These are phyloP conservation scores for Halteria grandinella DNA, from an alignment of 73 alveolate genomes.

Conservation along the genomic window DNA sequence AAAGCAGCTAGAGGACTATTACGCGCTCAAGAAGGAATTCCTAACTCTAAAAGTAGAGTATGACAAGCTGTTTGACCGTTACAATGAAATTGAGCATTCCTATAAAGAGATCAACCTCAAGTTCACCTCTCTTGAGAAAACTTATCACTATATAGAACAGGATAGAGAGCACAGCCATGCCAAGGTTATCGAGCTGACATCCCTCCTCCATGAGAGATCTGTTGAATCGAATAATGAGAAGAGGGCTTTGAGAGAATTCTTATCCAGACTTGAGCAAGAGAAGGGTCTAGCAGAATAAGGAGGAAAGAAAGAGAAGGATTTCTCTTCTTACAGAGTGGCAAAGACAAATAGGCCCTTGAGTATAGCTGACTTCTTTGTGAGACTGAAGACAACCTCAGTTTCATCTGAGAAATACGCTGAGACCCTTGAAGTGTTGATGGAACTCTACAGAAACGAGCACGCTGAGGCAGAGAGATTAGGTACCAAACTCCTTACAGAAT, in stretches of 20 bases:
- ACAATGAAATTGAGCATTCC: conserved; percentile 42
- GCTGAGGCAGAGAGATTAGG: background rate
- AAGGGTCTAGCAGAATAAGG: conserved; percentile 38
- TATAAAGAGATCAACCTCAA: conserved; percentile 47
- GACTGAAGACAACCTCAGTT: conserved; percentile 56
- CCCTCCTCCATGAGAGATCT: conserved; percentile 46
- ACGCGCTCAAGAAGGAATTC: conserved; percentile 32
- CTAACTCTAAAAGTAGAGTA: conserved; percentile 25
- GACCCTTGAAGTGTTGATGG: conserved; percentile 53
- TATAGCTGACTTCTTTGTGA: conserved; percentile 40
- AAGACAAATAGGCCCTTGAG: conserved; percentile 33
- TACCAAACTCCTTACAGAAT: background rate
- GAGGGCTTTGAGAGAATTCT: conserved; percentile 50
- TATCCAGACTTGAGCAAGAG: conserved; percentile 53
- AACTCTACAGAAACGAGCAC: conserved; percentile 40
- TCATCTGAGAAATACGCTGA: conserved; percentile 63
- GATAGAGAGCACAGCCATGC: conserved; percentile 46
- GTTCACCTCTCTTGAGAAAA: conserved; percentile 46
- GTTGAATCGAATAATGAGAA: conserved; percentile 53
- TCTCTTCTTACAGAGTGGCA: conserved; percentile 47
- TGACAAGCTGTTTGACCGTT: conserved; percentile 49
- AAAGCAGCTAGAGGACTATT: conserved; percentile 36
- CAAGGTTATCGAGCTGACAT: conserved; percentile 36
- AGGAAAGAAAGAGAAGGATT: conserved; percentile 49
- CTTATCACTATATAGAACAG: conserved; percentile 25